phyloP scores from a whole-genome alignment of 2,329 filamentous ascomycete genomes.

The Arthrobotrys musiformis region DNA sequence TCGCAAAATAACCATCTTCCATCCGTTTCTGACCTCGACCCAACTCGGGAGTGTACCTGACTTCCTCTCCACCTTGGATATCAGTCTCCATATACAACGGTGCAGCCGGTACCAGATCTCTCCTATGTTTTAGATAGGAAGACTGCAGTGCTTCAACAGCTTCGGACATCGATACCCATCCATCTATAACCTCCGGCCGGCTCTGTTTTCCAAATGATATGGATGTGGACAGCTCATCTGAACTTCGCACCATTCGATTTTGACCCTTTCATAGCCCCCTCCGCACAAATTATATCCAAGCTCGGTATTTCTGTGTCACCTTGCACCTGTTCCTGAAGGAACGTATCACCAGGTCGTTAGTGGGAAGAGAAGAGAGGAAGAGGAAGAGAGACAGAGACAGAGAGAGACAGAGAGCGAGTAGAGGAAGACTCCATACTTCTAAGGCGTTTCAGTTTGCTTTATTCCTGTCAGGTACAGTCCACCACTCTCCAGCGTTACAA shows the following conservation, averaged over 20 bases:
- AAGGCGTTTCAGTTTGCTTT: slow-evolving; percentile 22
- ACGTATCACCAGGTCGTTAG: slow-evolving; percentile 32
- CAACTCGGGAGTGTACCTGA: slow-evolving; percentile 42
- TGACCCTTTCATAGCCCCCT: slow-evolving; percentile 55
- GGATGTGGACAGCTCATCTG: slow-evolving; percentile 55
- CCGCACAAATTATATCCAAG: slow-evolving; percentile 45
- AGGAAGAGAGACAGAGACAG: not conserved
- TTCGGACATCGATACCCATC: slow-evolving; percentile 29
- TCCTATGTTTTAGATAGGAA: slow-evolving; percentile 56
- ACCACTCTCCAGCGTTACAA: not conserved
- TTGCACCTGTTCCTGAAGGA: slow-evolving; percentile 48
- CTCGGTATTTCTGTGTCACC: slow-evolving; percentile 46
- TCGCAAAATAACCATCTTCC: slow-evolving; percentile 8
- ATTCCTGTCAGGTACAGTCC: slow-evolving; percentile 20
- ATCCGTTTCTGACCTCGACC: slow-evolving; percentile 15
- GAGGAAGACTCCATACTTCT: not conserved
- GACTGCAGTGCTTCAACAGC: slow-evolving; percentile 49
- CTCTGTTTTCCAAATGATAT: slow-evolving; percentile 54
- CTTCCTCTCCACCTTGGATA: not conserved
- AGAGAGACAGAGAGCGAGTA: no score
- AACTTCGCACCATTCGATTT: slow-evolving; percentile 56
- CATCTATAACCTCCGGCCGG: slow-evolving; percentile 22
- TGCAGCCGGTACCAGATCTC: slow-evolving; percentile 27
- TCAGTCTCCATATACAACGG: slow-evolving; percentile 15
- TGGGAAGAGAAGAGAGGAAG: not conserved